A percentile compares a stretch with the other conserved stretches of the same genome.
These are phyloP conservation scores for Monosporascus sp. DNA, from an alignment of 2,329 filamentous ascomycete genomes.

Conservation along the genomic window DNA sequence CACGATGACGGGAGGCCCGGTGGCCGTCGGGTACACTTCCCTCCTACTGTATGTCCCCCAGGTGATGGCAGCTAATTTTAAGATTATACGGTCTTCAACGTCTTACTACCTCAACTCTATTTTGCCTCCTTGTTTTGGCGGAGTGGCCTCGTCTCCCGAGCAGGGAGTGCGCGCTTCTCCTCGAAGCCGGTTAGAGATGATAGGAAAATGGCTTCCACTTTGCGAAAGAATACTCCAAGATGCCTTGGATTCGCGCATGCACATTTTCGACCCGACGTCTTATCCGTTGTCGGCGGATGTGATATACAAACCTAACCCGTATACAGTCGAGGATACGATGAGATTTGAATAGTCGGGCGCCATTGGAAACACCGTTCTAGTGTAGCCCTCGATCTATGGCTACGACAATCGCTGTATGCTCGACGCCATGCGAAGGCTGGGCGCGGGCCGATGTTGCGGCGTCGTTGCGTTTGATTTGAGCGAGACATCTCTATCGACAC, in stretches of 20 bases:
- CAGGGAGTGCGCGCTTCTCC: too few species aligned
- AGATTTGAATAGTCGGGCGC: constrained; percentile 46
- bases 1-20: too few species aligned
- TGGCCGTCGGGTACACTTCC: too few species aligned
- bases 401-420: constrained; percentile 55
- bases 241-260: constrained; percentile 61
- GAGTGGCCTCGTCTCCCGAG: too few species aligned
- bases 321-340: constrained; percentile 46
- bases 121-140: too few species aligned
- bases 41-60: too few species aligned
- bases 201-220: not conserved
- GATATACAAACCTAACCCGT: constrained; percentile 44
- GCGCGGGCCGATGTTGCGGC: constrained; percentile 44
- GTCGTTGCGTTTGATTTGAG: constrained; percentile 52
- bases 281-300: constrained; percentile 46
- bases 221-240: constrained; percentile 25
- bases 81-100: too few species aligned
- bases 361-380: constrained; percentile 51
- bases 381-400: constrained; percentile 59
- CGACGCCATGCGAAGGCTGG: constrained; percentile 45
- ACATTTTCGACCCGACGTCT: constrained; percentile 48
- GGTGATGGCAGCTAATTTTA: too few species aligned
- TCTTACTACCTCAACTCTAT: too few species aligned
- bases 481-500: constrained; percentile 28
- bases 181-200: not conserved